Evolutionary conservation across 345 rosid genomes (phyloP).

Genomic region (Hibiscus tridactylites): DNA sequence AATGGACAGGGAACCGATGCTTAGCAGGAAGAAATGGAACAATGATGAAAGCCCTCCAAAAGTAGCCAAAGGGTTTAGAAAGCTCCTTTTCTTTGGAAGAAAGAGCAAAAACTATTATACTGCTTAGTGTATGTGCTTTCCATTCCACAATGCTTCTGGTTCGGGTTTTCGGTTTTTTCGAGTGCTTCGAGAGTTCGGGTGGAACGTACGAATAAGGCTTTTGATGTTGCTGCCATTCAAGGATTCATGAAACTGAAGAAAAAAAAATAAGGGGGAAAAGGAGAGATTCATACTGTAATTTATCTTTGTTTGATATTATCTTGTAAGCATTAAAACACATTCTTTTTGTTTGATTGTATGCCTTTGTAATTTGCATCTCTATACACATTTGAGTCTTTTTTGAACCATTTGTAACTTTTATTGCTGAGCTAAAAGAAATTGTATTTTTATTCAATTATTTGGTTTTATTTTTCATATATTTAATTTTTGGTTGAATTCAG

Average conservation of each 20-base stretch:
- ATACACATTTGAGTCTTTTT: not conserved
- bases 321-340: not conserved
- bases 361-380: not conserved
- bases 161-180: not conserved
- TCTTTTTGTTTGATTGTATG: not conserved
- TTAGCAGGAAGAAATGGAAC: conserved; percentile 83
- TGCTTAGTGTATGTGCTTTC: conserved; percentile 9
- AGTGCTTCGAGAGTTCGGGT: conserved; percentile 6
- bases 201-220: conserved; percentile 24
- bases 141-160: conserved; percentile 3
- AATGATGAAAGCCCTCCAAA: conserved; percentile 58
- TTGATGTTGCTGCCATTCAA: conserved; percentile 26
- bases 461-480: no score
- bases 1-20: conserved; percentile 32
- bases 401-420: not conserved
- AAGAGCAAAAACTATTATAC: conserved; percentile 27
- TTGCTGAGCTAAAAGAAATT: not conserved
- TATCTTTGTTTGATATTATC: conserved; percentile 1
- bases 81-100: conserved; percentile 81
- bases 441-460: no score
- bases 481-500: no score
- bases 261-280: not conserved
- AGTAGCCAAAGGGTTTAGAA: conserved; percentile 72
- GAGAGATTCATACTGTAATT: conserved; percentile 2
- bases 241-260: not conserved